phyloP scores from a whole-genome alignment of 805 yeast genomes.

The Starmerella geochares region DNA sequence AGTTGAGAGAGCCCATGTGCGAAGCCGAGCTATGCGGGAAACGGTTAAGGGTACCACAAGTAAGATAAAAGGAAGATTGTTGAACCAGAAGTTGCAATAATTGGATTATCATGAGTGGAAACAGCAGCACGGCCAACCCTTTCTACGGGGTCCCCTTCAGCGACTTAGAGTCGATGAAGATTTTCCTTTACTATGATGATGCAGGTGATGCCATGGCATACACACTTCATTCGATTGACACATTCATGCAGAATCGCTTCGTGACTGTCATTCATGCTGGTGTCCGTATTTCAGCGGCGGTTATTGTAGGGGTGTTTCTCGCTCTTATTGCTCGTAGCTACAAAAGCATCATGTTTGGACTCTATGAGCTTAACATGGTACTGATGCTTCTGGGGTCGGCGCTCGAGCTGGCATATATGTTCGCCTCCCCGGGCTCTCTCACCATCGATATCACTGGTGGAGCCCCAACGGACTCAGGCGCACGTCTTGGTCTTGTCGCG shows the following conservation, averaged over 20 bases:
- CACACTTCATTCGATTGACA: slow-evolving; percentile 9
- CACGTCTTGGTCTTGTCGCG: slow-evolving; percentile 48
- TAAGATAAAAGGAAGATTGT: neutral
- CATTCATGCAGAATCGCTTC: slow-evolving; percentile 1
- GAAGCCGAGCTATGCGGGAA: no score
- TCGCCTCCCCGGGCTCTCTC: slow-evolving; percentile 34
- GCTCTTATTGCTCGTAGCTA: slow-evolving; percentile 43
- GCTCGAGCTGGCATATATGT: slow-evolving; percentile 45
- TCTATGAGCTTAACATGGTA: slow-evolving; percentile 54
- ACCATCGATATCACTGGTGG: slow-evolving; percentile 39
- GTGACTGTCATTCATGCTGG: slow-evolving; percentile 32
- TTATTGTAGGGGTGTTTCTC: slow-evolving; percentile 38
- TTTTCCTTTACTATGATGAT: slow-evolving; percentile 7
- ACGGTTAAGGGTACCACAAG: slow-evolving; percentile 4
- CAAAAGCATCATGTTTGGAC: slow-evolving; percentile 59
- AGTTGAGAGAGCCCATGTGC: no score
- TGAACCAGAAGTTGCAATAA: no score
- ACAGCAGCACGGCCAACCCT: neutral
- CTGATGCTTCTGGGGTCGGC: slow-evolving; percentile 51
- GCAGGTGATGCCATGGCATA: slow-evolving; percentile 1
- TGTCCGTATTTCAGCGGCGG: slow-evolving; percentile 48
- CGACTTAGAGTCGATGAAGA: neutral
- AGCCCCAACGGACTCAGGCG: slow-evolving; percentile 30
- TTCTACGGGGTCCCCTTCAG: slow-evolving; percentile 1
- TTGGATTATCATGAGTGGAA: neutral